These are phyloP conservation scores for Poa pratensis DNA, from an alignment of 176 grass and related monocot species.

Conservation along the genomic window DNA sequence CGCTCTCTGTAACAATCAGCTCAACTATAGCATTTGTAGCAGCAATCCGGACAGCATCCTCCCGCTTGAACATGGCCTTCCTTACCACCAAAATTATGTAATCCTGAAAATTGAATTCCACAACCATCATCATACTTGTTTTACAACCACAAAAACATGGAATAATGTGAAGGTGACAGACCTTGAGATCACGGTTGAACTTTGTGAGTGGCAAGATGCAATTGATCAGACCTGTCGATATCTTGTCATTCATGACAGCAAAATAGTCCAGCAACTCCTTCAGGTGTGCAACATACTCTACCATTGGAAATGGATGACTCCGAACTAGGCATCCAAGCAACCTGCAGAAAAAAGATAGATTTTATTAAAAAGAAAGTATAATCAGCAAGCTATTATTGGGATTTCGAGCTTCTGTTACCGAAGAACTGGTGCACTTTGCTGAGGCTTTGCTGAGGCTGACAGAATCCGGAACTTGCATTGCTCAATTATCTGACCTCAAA, in stretches of 20 bases:
- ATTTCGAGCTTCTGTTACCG: constrained; percentile 43
- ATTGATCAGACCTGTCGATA: constrained; percentile 63
- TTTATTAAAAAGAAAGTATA: background rate
- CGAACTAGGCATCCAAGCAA: constrained; percentile 67
- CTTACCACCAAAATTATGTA: constrained; percentile 88
- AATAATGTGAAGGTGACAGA: constrained; percentile 42
- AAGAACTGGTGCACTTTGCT: constrained; percentile 61
- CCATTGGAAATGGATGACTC: constrained; percentile 67
- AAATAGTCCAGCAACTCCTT: constrained; percentile 94
- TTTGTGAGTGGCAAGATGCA: constrained; percentile 81
- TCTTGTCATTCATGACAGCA: constrained; percentile 74
- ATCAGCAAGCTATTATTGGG: constrained; percentile 20
- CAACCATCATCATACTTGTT: constrained; percentile 11
- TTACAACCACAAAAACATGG: background rate
- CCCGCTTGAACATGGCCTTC: constrained; percentile 94
- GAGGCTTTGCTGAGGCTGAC: constrained; percentile 78
- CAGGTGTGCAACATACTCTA: constrained; percentile 69
- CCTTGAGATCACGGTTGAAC: constrained; percentile 76
- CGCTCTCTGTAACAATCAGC: constrained; percentile 65
- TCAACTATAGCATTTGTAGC: constrained; percentile 77
- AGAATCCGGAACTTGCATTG: constrained; percentile 81
- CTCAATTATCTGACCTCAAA: constrained; percentile 59
- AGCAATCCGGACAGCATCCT: constrained; percentile 66
- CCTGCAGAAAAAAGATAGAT: constrained; percentile 37
- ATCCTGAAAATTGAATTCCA: constrained; percentile 63